A percentile compares a stretch with the other conserved stretches of the same genome.
Evolutionary conservation across 345 rosid genomes (phyloP).

Genomic region (Clausena lansium): DNA sequence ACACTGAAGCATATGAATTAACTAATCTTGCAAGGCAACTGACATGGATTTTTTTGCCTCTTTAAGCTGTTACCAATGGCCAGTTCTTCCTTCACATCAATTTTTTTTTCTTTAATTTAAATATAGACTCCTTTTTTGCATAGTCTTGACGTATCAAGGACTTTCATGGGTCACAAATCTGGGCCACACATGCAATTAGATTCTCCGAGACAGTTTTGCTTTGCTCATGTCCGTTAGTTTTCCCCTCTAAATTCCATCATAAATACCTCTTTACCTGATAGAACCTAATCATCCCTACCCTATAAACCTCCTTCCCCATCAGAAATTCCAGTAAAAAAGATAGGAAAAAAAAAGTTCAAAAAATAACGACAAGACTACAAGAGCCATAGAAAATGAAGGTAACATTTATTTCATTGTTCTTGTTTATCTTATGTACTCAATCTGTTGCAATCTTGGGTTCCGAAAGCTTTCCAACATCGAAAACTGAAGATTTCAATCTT

Average conservation of each 20-base stretch:
- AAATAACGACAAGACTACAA: too few relatives aligned
- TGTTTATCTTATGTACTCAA: constrained; percentile 19
- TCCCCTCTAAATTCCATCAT: background rate
- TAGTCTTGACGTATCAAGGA: background rate
- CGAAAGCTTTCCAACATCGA: constrained; percentile 1
- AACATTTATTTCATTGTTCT: constrained; percentile 16
- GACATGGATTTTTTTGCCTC: background rate
- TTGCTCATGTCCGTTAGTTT: background rate
- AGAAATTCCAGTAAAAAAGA: background rate
- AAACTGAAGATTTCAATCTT: constrained; percentile 14
- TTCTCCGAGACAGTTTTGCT: background rate
- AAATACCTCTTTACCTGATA: background rate
- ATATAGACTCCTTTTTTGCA: background rate
- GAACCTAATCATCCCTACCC: background rate
- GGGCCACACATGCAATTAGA: background rate
- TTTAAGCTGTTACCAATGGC: background rate
- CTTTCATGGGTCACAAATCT: background rate
- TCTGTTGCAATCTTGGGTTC: constrained; percentile 8
- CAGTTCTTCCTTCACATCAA: background rate
- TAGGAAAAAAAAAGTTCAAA: background rate
- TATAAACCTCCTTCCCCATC: background rate
- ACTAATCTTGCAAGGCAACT: background rate
- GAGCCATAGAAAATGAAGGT: constrained; percentile 15
- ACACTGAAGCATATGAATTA: background rate
- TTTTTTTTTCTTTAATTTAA: background rate